Evolutionary conservation across 164 flowering plant species (phyloP).

Genomic region (Brasenia schreberi): DNA sequence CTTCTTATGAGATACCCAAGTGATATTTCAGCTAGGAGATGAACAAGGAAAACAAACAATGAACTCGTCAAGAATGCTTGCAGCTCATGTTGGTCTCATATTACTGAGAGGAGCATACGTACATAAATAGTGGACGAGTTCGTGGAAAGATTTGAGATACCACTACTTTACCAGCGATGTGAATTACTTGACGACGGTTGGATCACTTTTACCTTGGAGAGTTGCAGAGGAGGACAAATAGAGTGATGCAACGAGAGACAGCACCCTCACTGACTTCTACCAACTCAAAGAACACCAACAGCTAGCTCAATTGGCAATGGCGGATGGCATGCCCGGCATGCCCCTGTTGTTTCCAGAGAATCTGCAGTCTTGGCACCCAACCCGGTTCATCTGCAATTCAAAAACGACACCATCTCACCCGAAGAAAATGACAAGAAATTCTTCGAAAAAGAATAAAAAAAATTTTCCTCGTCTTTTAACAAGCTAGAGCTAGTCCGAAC

Average conservation of each 20-base stretch:
- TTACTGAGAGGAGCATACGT: not conserved
- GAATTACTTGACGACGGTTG: not conserved
- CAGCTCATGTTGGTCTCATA: not conserved
- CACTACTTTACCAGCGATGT: too few relatives aligned
- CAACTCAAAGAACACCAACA: not conserved
- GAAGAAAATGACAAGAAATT: not conserved
- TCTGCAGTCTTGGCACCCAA: not conserved
- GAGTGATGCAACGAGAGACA: not conserved
- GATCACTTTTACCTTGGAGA: not conserved
- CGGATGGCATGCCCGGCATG: not conserved
- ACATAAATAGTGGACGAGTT: not conserved
- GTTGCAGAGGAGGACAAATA: not conserved
- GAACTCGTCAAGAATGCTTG: not conserved
- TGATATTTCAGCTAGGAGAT: not conserved
- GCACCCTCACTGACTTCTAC: not conserved
- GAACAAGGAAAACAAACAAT: not conserved
- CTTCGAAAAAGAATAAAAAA: not conserved
- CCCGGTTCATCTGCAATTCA: not conserved
- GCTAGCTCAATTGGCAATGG: not conserved
- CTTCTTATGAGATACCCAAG: not conserved
- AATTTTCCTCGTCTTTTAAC: too few relatives aligned
- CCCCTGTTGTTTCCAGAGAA: not conserved
- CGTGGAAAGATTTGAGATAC: not conserved
- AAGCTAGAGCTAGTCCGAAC: too few relatives aligned
- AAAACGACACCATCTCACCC: not conserved